phyloP scores from a whole-genome alignment of 495 filamentous ascomycete genomes.

The Neurospora hispaniola region DNA sequence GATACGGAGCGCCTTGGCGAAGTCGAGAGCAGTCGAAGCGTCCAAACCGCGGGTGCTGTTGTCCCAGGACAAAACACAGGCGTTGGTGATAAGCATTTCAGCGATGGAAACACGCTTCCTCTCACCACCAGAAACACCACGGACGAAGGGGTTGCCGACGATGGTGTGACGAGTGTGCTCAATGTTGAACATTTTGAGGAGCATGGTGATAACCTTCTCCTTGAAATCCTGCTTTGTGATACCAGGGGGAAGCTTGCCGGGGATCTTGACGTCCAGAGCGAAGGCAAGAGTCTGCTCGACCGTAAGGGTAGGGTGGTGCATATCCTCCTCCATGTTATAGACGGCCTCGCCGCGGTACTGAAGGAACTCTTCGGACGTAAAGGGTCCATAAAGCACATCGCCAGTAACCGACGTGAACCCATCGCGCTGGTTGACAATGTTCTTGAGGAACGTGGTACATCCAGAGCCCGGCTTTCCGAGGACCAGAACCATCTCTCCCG shows the following conservation, averaged over 20 bases:
- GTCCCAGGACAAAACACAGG: constrained; percentile 67
- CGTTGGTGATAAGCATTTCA: constrained; percentile 61
- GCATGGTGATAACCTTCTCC: constrained; percentile 53
- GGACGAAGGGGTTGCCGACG: constrained; percentile 70
- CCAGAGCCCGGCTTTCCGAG: constrained; percentile 78
- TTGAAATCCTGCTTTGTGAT: constrained; percentile 59
- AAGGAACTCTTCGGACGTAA: constrained; percentile 45
- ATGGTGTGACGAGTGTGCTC: constrained; percentile 72
- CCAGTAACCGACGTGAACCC: constrained; percentile 71
- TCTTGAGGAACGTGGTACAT: constrained; percentile 81
- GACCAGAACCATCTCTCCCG: constrained; percentile 87
- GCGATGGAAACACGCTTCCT: constrained; percentile 69
- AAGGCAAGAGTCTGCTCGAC: constrained; percentile 78
- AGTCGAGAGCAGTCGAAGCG: constrained; percentile 69
- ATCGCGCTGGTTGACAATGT: constrained; percentile 68
- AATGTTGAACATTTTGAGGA: constrained; percentile 85
- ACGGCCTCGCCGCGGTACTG: constrained; percentile 71
- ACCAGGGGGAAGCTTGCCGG: constrained; percentile 58
- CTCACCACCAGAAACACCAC: constrained; percentile 81
- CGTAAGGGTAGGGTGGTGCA: constrained; percentile 71
- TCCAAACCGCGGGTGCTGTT: constrained; percentile 80
- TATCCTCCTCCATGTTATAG: constrained; percentile 79
- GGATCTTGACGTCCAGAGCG: constrained; percentile 71
- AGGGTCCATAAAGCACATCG: constrained; percentile 71
- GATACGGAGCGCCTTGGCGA: constrained; percentile 59